Evolutionary conservation across 495 filamentous ascomycete genomes (phyloP).

Genomic region (Penicillium arizonense): DNA sequence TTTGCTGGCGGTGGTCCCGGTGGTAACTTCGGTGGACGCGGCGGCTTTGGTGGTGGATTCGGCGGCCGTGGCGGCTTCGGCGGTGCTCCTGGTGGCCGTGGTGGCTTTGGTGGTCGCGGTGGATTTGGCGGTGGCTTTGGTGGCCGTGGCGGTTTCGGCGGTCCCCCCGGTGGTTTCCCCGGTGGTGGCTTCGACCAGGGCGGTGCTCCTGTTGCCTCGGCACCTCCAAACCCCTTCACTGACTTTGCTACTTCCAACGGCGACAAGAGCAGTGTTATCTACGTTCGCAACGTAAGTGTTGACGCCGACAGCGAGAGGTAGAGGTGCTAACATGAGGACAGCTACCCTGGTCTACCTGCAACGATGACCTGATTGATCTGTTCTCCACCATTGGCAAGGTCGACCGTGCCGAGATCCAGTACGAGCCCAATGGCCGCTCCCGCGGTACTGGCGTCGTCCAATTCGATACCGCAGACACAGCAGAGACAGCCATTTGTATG

Average conservation of each 20-base stretch:
- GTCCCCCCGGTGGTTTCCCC: slow-evolving; percentile 20
- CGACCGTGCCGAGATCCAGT: slow-evolving; percentile 96
- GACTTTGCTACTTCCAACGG: slow-evolving; percentile 88
- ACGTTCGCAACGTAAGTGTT: slow-evolving; percentile 89
- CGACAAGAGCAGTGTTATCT: slow-evolving; percentile 81
- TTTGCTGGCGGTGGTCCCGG: slow-evolving; percentile 67
- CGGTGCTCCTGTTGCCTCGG: slow-evolving; percentile 25
- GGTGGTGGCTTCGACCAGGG: slow-evolving; percentile 42
- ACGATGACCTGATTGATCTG: slow-evolving; percentile 92
- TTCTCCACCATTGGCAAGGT: slow-evolving; percentile 98
- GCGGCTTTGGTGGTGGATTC: slow-evolving; percentile 48
- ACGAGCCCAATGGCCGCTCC: slow-evolving; percentile 93
- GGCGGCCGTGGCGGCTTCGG: slow-evolving; percentile 30
- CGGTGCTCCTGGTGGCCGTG: slow-evolving; percentile 27
- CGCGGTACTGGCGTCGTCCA: slow-evolving; percentile 93
- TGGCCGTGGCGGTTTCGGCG: slow-evolving; percentile 31
- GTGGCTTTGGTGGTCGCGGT: slow-evolving; percentile 37
- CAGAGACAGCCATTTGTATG: slow-evolving; percentile 85
- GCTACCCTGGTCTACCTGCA: slow-evolving; percentile 98
- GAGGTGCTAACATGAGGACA: slow-evolving; percentile 31
- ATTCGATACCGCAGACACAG: slow-evolving; percentile 79
- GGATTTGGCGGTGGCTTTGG: slow-evolving; percentile 45
- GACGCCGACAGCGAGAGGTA: not conserved
- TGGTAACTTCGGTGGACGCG: slow-evolving; percentile 46
- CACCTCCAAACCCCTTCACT: slow-evolving; percentile 91